Percentiles rank a stretch among this genome's conserved stretches.
Conservation (phyloP, 2,329 filamentous ascomycete genomes). For the Berkeleyomyces rouxiae region DNA sequence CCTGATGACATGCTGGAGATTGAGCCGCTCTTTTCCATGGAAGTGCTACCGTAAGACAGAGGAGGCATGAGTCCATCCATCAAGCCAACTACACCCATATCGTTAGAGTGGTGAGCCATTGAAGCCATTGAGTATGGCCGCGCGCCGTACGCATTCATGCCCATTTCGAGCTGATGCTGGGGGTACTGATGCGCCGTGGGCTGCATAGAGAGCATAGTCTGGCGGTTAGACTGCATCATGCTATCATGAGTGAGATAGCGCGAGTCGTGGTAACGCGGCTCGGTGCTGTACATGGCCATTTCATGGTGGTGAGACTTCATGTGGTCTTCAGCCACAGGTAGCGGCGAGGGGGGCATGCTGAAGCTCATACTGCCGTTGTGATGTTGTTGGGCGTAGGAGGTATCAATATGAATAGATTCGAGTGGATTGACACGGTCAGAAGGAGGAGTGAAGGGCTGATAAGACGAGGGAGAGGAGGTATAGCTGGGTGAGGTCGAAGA, state of each 20-base stretch:
- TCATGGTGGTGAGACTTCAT: slow-evolving; percentile 4
- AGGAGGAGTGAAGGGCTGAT: slow-evolving; percentile 29
- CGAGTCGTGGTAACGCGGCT: slow-evolving; percentile 2
- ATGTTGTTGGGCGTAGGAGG: background rate
- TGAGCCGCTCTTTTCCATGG: slow-evolving; percentile 10
- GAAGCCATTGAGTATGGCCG: slow-evolving; percentile 4
- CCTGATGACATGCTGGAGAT: slow-evolving; percentile 10
- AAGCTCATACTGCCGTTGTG: slow-evolving; percentile 7
- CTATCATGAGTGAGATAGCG: background rate
- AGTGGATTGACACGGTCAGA: slow-evolving; percentile 22
- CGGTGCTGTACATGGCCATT: slow-evolving; percentile 6
- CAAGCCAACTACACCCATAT: background rate
- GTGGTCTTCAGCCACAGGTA: background rate
- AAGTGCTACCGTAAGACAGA: background rate
- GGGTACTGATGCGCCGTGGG: slow-evolving; percentile 9
- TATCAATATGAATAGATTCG: slow-evolving; percentile 10
- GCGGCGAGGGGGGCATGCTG: slow-evolving; percentile 8
- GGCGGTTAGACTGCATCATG: slow-evolving; percentile 2
- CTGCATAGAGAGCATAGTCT: slow-evolving; percentile 3
- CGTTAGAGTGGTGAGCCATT: background rate
- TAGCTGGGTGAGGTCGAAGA: slow-evolving; percentile 24
- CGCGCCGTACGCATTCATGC: slow-evolving; percentile 5
- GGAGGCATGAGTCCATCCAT: background rate
- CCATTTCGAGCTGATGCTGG: slow-evolving; percentile 4
- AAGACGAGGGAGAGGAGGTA: slow-evolving; percentile 25